Base-by-base conservation (phyloP, 352 stramenopile species). In the Phytophthora pini region DNA sequence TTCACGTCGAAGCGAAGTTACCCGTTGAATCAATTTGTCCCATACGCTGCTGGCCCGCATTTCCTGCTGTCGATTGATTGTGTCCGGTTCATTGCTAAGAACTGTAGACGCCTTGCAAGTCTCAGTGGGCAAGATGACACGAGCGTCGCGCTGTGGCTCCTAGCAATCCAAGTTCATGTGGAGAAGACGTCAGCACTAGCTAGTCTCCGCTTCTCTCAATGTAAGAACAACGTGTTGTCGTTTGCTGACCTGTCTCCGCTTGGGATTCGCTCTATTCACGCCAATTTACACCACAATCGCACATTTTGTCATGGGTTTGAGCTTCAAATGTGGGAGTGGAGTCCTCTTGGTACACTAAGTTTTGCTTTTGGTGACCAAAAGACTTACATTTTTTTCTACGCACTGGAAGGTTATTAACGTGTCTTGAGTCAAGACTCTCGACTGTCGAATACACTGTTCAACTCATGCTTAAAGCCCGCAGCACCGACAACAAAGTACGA, bases 131-230 rank as follows among this genome's bases (percentile, higher is more conserved):
- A 88, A 8, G 81, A 92, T 31, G 81, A 92, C 54, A 80, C 84
- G 3, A 82, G 76, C 1, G 55, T 92, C 24, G 76, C 75, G 7
- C 56, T 85, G 6, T 92, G 82, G 82, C 56, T 89, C 50, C 51
- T 87, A 17, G 56, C 43, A 1, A 75, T 89, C 27, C 72, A 87
- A 45, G 81, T 92, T 15, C 72, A 76, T 46, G 40, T 80, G 4
- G 47, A 57, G 22, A 9, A 36, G 4, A 39, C 46, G n/a, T 9
- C 52, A 8, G 52, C 52, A 12, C 13, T 65, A 5, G 24, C n/a
- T 5, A 65, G 46, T 7, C 29, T 58, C 5, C 56, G 56, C 1
- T 43, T 36, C 11, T 12, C 1, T 2, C 3, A 27, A 10, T 65
- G 56, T 22, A 22, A 51, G 12, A 24, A 58, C 13, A 54, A 65